Conservation (phyloP, 148 eudicot genomes). For the Chenopodium suecicum region DNA sequence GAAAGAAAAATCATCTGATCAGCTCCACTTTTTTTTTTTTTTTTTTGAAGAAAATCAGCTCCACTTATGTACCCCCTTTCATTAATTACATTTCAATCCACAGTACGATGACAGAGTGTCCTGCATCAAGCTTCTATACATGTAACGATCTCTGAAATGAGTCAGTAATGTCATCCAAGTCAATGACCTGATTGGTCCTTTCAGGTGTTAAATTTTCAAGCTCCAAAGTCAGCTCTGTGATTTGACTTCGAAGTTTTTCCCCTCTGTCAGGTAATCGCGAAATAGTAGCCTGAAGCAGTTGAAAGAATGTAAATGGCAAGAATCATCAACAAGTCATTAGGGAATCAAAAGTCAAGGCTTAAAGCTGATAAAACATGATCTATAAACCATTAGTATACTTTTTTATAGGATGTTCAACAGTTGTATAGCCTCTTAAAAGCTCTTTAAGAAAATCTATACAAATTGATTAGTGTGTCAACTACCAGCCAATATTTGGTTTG, state of each 20-base stretch:
- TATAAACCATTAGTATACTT: too few species aligned
- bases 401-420: too few species aligned
- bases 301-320: not conserved
- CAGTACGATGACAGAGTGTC: not conserved
- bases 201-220: slow-evolving; percentile 47
- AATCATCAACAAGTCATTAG: not conserved
- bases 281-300: slow-evolving; percentile 49
- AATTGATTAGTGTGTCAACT: too few species aligned
- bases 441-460: too few species aligned
- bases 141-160: slow-evolving; percentile 47
- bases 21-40: too few species aligned
- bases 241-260: slow-evolving; percentile 63
- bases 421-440: too few species aligned
- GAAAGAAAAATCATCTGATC: not conserved
- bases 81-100: not conserved
- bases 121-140: slow-evolving; percentile 24
- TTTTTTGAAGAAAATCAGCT: too few species aligned
- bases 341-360: not conserved
- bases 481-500: too few species aligned
- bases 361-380: too few species aligned
- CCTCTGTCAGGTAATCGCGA: slow-evolving; percentile 77
- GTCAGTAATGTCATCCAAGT: slow-evolving; percentile 57
- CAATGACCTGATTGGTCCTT: slow-evolving; percentile 39
- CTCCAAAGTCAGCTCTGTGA: slow-evolving; percentile 51
- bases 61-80: too few species aligned